Conservation (phyloP, 2,329 filamentous ascomycete genomes). For the Aschersonia sp. region DNA sequence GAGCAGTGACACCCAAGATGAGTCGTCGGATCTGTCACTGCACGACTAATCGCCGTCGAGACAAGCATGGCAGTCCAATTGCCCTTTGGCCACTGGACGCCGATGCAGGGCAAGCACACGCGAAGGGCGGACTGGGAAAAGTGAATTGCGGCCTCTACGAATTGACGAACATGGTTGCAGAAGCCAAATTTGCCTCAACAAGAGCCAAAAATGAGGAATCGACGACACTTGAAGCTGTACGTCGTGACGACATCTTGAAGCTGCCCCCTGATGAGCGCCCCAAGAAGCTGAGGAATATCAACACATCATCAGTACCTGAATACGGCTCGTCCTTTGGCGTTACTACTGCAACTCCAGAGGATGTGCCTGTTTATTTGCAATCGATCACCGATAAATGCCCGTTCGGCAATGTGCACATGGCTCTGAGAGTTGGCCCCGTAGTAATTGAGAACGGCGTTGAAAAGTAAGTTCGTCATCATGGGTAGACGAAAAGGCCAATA, state of each 20-base stretch:
- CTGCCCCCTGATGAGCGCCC: conserved; percentile 1
- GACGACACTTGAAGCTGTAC: conserved; percentile 4
- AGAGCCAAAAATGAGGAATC: conserved; percentile 2
- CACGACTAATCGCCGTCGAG: conserved; percentile 6
- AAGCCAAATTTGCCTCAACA: conserved; percentile 10
- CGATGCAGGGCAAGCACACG: conserved; percentile 1
- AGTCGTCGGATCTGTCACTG: conserved; percentile 14
- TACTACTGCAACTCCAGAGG: conserved; percentile 8
- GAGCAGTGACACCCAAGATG: conserved; percentile 10
- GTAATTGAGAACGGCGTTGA: conserved; percentile 23
- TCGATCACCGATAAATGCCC: conserved; percentile 17
- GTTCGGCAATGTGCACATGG: conserved; percentile 24
- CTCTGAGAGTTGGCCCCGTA: conserved; percentile 21
- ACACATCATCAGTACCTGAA: conserved; percentile 5
- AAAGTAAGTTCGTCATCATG: conserved; percentile 13
- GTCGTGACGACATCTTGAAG: neutral
- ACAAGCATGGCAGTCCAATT: conserved; percentile 5
- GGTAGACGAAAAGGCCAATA: too few species aligned
- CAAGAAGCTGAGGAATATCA: conserved; percentile 5
- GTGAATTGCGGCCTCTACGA: conserved; percentile 5
- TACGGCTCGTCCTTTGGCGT: conserved; percentile 8
- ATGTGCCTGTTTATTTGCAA: conserved; percentile 16
- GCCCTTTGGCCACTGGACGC: conserved; percentile 7
- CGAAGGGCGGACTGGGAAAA: conserved; percentile 2
- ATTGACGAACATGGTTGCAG: conserved; percentile 9